Conservation (phyloP, 169 alveolate genomes). For the Plasmodium coatneyi region DNA sequence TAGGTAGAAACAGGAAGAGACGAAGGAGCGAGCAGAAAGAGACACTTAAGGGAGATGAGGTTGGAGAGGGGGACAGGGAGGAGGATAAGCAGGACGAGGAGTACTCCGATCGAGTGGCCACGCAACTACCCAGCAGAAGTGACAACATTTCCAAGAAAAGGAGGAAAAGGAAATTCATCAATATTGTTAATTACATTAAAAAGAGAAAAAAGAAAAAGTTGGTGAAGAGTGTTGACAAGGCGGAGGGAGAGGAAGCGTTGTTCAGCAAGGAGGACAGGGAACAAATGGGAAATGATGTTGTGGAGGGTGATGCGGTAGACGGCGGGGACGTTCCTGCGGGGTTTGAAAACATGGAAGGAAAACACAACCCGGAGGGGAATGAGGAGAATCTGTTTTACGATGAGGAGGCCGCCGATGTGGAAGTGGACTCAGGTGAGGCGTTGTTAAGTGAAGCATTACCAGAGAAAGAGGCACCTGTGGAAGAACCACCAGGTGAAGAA, state of each 20-base stretch:
- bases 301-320: neutral
- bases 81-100: neutral
- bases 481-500: neutral
- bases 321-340: neutral
- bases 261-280: neutral
- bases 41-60: neutral
- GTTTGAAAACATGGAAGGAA: neutral
- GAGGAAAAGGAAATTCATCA: slow-evolving; percentile 38
- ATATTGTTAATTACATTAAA: slow-evolving; percentile 56
- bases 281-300: neutral
- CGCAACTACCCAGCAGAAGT: neutral
- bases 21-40: neutral
- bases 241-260: neutral
- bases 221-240: slow-evolving; percentile 11
- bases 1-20: neutral
- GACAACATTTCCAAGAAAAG: neutral
- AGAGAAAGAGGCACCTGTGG: neutral
- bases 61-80: neutral
- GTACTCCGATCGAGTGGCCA: neutral
- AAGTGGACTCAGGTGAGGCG: neutral
- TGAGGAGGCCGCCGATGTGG: neutral
- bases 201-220: slow-evolving; percentile 43
- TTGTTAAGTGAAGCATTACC: neutral
- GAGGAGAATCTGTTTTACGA: neutral
- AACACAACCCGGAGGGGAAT: neutral